Conservation (phyloP, 2,329 filamentous ascomycete species). For the Emmonsiellopsis sp. region DNA sequence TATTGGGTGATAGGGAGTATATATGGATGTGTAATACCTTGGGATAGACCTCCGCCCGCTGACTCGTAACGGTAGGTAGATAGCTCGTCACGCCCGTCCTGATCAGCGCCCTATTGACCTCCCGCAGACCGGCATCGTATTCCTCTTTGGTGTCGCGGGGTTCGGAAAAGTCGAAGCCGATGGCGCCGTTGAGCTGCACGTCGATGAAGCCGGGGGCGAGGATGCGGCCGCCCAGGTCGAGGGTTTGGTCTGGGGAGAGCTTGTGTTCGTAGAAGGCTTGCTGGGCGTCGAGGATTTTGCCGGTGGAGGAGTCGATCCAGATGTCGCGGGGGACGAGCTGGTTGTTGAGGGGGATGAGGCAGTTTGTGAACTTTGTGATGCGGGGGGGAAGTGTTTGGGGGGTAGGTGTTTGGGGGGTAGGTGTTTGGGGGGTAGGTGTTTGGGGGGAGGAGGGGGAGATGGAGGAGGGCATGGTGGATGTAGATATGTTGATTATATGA, state of each 20-base stretch:
- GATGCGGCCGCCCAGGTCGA: conserved; percentile 76
- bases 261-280: conserved; percentile 45
- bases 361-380: conserved; percentile 86
- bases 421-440: conserved; percentile 11
- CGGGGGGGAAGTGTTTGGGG: conserved; percentile 30
- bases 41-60: conserved; percentile 80
- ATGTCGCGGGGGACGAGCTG: conserved; percentile 66
- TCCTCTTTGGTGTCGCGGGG: conserved; percentile 54
- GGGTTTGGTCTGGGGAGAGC: conserved; percentile 56
- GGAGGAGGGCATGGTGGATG: conserved; percentile 3
- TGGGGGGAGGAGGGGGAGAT: conserved; percentile 20
- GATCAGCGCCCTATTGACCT: conserved; percentile 63
- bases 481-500: no score
- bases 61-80: conserved; percentile 64
- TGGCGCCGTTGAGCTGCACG: conserved; percentile 83
- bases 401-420: conserved; percentile 31
- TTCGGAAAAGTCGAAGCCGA: conserved; percentile 85
- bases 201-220: conserved; percentile 82
- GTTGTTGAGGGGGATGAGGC: conserved; percentile 62
- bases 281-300: conserved; percentile 68
- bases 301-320: conserved; percentile 76
- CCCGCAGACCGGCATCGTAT: conserved; percentile 64
- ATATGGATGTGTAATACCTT: conserved; percentile 40
- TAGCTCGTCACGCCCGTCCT: conserved; percentile 81
- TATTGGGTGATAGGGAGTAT: not conserved